Conservation (phyloP, 2,329 filamentous ascomycete species). For the Passalora sequoiae region DNA sequence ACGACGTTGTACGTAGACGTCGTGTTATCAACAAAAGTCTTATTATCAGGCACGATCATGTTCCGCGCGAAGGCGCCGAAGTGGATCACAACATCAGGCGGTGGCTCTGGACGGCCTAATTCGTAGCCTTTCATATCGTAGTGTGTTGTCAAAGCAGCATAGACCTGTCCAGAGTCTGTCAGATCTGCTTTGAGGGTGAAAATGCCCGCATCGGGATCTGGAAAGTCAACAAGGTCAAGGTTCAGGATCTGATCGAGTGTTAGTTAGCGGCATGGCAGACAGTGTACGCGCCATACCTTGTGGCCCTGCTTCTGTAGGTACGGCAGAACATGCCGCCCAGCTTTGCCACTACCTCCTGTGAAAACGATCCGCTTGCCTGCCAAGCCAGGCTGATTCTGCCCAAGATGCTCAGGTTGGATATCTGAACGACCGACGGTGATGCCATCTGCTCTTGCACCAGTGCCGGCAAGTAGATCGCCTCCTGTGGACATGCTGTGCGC, state of each 20-base stretch:
- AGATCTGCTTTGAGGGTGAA: slow-evolving; percentile 54
- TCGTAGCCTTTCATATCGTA: slow-evolving; percentile 50
- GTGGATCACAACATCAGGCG: slow-evolving; percentile 59
- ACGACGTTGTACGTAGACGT: slow-evolving; percentile 57
- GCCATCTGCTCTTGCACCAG: background rate
- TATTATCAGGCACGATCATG: slow-evolving; percentile 57
- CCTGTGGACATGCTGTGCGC: slow-evolving; percentile 2
- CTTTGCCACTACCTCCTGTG: slow-evolving; percentile 54
- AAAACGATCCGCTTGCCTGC: slow-evolving; percentile 45
- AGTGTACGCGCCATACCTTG: slow-evolving; percentile 25
- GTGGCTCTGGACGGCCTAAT: slow-evolving; percentile 38
- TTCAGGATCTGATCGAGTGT: slow-evolving; percentile 43
- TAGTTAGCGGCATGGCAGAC: background rate
- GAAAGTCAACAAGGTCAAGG: slow-evolving; percentile 48
- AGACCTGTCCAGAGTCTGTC: slow-evolving; percentile 52
- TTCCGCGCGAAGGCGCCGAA: slow-evolving; percentile 57
- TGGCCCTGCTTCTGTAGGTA: slow-evolving; percentile 49
- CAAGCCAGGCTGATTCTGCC: slow-evolving; percentile 4
- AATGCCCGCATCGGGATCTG: slow-evolving; percentile 36
- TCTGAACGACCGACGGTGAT: background rate
- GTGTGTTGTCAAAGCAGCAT: slow-evolving; percentile 53
- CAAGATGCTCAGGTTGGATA: slow-evolving; percentile 1
- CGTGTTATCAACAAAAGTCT: slow-evolving; percentile 54
- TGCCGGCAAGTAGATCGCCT: background rate
- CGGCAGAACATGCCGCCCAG: slow-evolving; percentile 51